phyloP scores from a whole-genome alignment of 805 yeast species.

The Tetrapisispora arboricola region DNA sequence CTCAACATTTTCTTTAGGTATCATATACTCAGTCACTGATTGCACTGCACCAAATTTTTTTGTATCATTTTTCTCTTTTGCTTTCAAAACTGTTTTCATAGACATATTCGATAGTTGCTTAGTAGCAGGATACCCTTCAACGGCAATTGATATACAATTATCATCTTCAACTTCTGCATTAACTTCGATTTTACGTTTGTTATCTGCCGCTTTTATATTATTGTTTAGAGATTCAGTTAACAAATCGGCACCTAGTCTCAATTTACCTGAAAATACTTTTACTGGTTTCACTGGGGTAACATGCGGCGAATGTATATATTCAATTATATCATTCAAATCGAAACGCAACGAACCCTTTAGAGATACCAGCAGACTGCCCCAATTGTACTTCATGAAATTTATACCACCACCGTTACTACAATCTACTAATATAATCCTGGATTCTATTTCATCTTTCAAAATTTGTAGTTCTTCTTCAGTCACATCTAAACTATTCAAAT shows the following conservation, averaged over 20 bases:
- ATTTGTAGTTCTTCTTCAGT: conserved; percentile 17
- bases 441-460: conserved; percentile 14
- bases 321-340: conserved; percentile 12
- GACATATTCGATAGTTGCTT: conserved; percentile 20
- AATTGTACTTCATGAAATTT: conserved; percentile 5
- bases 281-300: conserved; percentile 21
- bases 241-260: conserved; percentile 21
- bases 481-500: conserved; percentile 18
- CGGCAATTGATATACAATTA: conserved; percentile 32
- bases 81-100: conserved; percentile 16
- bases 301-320: conserved; percentile 10
- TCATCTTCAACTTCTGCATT: background rate
- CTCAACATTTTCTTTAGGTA: conserved; percentile 6
- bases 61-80: conserved; percentile 4
- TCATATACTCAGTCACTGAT: conserved; percentile 17
- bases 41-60: conserved; percentile 12
- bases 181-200: background rate
- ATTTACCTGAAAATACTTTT: conserved; percentile 22
- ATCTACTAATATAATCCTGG: conserved; percentile 17
- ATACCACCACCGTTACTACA: conserved; percentile 8
- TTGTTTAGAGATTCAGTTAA: background rate
- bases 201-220: background rate
- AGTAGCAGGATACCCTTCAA: conserved; percentile 52
- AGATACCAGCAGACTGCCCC: conserved; percentile 14
- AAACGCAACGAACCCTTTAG: conserved; percentile 12